Conservation (phyloP, 306 rosid species). For the Cicer chorassanicum region DNA sequence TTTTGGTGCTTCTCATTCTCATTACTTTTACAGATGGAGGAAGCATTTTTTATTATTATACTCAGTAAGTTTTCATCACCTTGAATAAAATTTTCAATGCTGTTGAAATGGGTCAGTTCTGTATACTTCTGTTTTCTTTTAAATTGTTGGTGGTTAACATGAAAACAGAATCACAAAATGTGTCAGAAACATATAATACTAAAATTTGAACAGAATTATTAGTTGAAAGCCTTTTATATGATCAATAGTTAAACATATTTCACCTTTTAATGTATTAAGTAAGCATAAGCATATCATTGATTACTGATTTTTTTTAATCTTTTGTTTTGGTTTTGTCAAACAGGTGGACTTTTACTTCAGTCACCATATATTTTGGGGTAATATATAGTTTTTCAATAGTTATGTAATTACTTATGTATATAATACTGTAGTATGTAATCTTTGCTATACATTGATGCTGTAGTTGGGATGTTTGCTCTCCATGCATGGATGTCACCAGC, state of each 20-base stretch:
- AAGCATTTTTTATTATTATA: conserved; percentile 75
- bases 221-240: not conserved
- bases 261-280: not conserved
- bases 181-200: not conserved
- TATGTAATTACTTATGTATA: conserved; percentile 5
- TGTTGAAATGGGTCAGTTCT: conserved; percentile 6
- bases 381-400: conserved; percentile 15
- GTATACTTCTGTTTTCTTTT: conserved; percentile 13
- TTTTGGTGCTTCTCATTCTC: conserved; percentile 72
- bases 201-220: not conserved
- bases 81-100: conserved; percentile 19
- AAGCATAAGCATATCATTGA: not conserved
- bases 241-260: not conserved
- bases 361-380: conserved; percentile 96
- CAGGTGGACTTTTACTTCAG: conserved; percentile 92
- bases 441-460: conserved; percentile 38
- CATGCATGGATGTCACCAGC: conserved; percentile 74
- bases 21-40: conserved; percentile 71
- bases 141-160: conserved; percentile 16
- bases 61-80: conserved; percentile 66
- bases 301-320: conserved; percentile 31
- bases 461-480: conserved; percentile 90
- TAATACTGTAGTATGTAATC: conserved; percentile 14
- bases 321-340: conserved; percentile 40
- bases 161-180: conserved; percentile 1